Percentiles rank a stretch among this genome's conserved stretches.
Evolutionary conservation across 345 rosid species (phyloP).

Genomic region (Eucalyptus fibrosa): DNA sequence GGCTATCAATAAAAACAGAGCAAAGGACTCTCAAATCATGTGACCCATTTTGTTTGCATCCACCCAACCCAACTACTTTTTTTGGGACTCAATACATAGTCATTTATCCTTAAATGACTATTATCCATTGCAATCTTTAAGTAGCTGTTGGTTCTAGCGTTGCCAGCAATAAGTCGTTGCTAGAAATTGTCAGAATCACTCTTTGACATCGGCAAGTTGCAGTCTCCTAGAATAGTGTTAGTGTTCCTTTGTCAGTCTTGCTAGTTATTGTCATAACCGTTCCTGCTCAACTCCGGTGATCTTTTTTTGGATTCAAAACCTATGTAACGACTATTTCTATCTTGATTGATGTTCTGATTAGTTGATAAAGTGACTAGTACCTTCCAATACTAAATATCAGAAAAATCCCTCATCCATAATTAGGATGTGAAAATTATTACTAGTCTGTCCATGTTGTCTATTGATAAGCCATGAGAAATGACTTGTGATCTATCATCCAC

Average conservation of each 20-base stretch:
- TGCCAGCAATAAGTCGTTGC: too few relatives aligned
- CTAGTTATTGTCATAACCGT: rapidly evolving
- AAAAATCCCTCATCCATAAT: background rate
- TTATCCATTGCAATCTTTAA: too few relatives aligned
- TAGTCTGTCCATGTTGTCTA: background rate
- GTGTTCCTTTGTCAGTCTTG: background rate
- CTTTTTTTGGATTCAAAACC: background rate
- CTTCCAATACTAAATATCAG: background rate
- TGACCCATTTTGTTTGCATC: too few relatives aligned
- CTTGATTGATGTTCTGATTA: background rate
- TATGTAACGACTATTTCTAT: background rate
- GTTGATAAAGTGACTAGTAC: background rate
- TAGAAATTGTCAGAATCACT: too few relatives aligned
- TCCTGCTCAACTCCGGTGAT: background rate
- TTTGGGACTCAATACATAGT: too few relatives aligned
- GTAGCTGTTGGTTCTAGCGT: too few relatives aligned
- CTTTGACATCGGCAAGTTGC: too few relatives aligned
- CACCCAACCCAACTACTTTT: too few relatives aligned
- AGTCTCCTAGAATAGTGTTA: too few relatives aligned
- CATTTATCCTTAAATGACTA: too few relatives aligned
- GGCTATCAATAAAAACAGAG: too few relatives aligned
- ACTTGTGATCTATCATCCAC: background rate
- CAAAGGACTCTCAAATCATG: too few relatives aligned
- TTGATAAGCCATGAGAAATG: background rate
- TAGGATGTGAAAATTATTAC: background rate